These are phyloP conservation scores for Exsudoporus frostii DNA, from an alignment of 768 basidiomycete species.

Conservation along the genomic window DNA sequence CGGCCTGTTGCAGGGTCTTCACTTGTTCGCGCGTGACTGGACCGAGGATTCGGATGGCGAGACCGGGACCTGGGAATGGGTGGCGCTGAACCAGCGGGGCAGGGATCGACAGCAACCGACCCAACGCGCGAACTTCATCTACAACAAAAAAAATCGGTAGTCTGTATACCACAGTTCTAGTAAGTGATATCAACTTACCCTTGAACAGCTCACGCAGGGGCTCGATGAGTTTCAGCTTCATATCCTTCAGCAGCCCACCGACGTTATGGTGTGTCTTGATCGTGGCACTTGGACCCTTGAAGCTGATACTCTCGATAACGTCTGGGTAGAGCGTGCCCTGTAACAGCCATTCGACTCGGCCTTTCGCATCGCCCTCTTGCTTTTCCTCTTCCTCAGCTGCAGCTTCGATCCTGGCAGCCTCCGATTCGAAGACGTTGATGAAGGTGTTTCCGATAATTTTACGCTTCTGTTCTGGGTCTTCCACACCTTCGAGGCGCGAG, in stretches of 20 bases:
- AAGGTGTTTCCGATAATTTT: conserved; percentile 99
- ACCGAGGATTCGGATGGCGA: conserved; percentile 96
- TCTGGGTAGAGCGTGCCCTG: conserved; percentile 99
- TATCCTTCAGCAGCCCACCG: conserved; percentile 91
- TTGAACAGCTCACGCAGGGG: conserved; percentile 97
- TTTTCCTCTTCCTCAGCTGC: conserved; percentile 73
- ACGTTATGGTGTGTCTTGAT: conserved; percentile 99
- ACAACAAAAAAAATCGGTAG: background rate
- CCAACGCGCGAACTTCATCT: conserved; percentile 96
- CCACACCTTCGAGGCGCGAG: conserved; percentile 79
- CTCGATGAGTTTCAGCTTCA: conserved; percentile 99
- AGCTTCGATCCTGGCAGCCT: conserved; percentile 86
- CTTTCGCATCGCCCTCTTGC: conserved; percentile 67
- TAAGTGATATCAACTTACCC: conserved; percentile 47
- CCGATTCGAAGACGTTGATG: conserved; percentile 95
- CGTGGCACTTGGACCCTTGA: conserved; percentile 97
- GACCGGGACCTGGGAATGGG: conserved; percentile 97
- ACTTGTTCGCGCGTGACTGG: conserved; percentile 94
- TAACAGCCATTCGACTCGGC: conserved; percentile 93
- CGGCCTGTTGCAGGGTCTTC: conserved; percentile 84
- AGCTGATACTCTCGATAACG: conserved; percentile 98
- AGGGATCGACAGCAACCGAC: conserved; percentile 88
- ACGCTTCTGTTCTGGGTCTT: conserved; percentile 95
- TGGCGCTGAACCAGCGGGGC: conserved; percentile 92
- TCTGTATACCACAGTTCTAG: background rate